These are phyloP conservation scores for Mortierella polycephala DNA, from an alignment of 371 early-diverging fungal species.

Conservation along the genomic window DNA sequence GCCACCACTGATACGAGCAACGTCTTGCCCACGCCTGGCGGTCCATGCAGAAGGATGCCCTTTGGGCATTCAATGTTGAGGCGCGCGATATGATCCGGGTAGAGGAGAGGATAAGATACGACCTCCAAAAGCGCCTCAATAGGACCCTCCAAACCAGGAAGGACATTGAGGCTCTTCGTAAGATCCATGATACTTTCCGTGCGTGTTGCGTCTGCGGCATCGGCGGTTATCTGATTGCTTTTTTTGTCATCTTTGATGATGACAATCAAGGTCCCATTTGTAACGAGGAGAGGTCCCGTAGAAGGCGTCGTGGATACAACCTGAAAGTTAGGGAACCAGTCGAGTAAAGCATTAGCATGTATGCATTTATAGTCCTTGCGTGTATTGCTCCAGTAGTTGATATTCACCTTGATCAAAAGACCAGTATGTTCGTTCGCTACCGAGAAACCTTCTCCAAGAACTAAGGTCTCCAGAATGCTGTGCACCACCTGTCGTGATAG, in stretches of 20 bases:
- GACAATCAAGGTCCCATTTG: conserved; percentile 41
- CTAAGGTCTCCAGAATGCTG: conserved; percentile 19
- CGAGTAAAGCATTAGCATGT: not conserved
- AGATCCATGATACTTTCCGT: conserved; percentile 1
- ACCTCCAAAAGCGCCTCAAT: conserved; percentile 79
- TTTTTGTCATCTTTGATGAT: conserved; percentile 14
- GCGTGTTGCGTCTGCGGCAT: not conserved
- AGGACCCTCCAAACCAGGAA: conserved; percentile 71
- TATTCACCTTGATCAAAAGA: conserved; percentile 30
- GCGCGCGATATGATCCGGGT: conserved; percentile 69
- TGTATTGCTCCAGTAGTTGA: not conserved
- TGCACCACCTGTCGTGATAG: conserved; percentile 29
- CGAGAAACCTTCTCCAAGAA: conserved; percentile 22
- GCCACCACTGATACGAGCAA: conserved; percentile 79
- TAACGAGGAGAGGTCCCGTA: conserved; percentile 35
- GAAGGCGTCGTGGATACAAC: conserved; percentile 51
- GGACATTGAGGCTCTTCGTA: conserved; percentile 22
- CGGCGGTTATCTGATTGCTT: conserved; percentile 17
- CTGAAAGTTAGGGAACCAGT: conserved; percentile 5
- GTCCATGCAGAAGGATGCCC: conserved; percentile 91
- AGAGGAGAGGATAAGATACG: conserved; percentile 81
- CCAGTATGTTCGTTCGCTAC: conserved; percentile 20
- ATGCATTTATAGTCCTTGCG: not conserved
- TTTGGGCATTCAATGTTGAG: conserved; percentile 87
- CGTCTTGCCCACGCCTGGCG: conserved; percentile 98